Percentiles rank a stretch among this genome's conserved stretches.
Evolutionary conservation across 139 green algal species (phyloP).

Genomic region (Bryopsis sp.): DNA sequence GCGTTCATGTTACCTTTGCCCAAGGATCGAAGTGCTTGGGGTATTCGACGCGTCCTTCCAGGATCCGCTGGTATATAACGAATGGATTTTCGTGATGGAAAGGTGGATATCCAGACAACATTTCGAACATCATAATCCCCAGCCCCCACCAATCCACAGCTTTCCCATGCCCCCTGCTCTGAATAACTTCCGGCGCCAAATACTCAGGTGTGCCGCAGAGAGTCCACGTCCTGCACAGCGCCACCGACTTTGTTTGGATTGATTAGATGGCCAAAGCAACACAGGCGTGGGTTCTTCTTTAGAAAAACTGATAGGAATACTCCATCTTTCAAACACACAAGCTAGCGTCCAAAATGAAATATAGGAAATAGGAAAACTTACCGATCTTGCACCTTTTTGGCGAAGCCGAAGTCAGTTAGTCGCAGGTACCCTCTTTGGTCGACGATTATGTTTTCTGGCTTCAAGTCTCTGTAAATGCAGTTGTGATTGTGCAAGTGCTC

Average conservation of each 20-base stretch:
- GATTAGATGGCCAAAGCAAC: too few relatives aligned
- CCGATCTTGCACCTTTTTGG: slow-evolving; percentile 42
- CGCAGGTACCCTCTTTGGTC: slow-evolving; percentile 47
- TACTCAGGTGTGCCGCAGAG: slow-evolving; percentile 36
- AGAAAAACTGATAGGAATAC: too few relatives aligned
- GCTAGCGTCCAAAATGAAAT: too few relatives aligned
- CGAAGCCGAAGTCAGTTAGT: slow-evolving; percentile 78
- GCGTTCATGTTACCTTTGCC: slow-evolving; percentile 1
- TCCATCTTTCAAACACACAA: too few relatives aligned
- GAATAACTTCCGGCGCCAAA: slow-evolving; percentile 36
- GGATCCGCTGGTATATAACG: slow-evolving; percentile 16
- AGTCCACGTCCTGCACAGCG: slow-evolving; percentile 5
- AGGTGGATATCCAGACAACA: slow-evolving; percentile 23
- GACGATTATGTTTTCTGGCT: slow-evolving; percentile 39
- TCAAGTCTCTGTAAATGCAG: slow-evolving; percentile 34
- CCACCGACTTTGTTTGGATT: not conserved
- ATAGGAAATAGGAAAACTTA: slow-evolving; percentile 2
- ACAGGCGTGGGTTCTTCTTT: too few relatives aligned
- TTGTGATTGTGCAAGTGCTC: slow-evolving; percentile 24
- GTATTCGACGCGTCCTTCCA: slow-evolving; percentile 4
- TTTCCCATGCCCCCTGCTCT: slow-evolving; percentile 18
- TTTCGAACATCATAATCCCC: slow-evolving; percentile 30
- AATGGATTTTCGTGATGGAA: slow-evolving; percentile 22
- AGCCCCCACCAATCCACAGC: slow-evolving; percentile 27
- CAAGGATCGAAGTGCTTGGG: slow-evolving; percentile 15